Percentiles rank a stretch among this genome's conserved stretches.
Evolutionary conservation across 441 rosid species (phyloP).

Genomic region (Biscutella laevigata): DNA sequence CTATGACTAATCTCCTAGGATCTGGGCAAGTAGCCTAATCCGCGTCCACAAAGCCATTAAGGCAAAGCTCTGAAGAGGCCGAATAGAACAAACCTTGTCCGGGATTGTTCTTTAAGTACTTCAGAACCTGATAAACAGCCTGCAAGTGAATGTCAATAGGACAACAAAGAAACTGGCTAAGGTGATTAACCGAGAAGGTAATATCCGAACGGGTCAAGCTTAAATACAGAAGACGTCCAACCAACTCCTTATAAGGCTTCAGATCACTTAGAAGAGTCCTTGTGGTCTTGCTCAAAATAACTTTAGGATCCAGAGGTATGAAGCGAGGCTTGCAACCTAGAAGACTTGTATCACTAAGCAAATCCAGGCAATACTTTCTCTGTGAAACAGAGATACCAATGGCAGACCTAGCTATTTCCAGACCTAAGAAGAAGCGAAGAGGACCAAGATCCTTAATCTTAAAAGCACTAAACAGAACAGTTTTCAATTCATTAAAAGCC

Average conservation of each 20-base stretch:
- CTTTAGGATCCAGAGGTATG: not conserved
- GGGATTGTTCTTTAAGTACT: not conserved
- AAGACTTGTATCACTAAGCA: not conserved
- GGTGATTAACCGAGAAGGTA: not conserved
- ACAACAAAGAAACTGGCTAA: not conserved
- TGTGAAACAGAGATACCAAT: too few relatives aligned
- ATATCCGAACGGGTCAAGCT: not conserved
- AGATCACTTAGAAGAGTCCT: fast-evolving
- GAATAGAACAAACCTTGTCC: not conserved
- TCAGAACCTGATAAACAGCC: not conserved
- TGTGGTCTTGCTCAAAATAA: not conserved
- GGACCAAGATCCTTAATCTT: too few relatives aligned
- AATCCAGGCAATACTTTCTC: too few relatives aligned
- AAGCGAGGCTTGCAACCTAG: not conserved
- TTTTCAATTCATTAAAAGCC: too few relatives aligned
- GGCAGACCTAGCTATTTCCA: too few relatives aligned
- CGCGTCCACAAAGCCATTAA: not conserved
- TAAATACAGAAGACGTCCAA: not conserved
- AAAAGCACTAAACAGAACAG: too few relatives aligned
- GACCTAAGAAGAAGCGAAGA: too few relatives aligned
- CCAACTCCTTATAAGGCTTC: fast-evolving
- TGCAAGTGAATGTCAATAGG: too few relatives aligned
- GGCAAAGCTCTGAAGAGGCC: not conserved
- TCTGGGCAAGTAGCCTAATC: not conserved
- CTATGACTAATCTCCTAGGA: too few relatives aligned